Base-by-base conservation (phyloP, 805 yeast genomes). In the Kodamaea fukazawae region DNA sequence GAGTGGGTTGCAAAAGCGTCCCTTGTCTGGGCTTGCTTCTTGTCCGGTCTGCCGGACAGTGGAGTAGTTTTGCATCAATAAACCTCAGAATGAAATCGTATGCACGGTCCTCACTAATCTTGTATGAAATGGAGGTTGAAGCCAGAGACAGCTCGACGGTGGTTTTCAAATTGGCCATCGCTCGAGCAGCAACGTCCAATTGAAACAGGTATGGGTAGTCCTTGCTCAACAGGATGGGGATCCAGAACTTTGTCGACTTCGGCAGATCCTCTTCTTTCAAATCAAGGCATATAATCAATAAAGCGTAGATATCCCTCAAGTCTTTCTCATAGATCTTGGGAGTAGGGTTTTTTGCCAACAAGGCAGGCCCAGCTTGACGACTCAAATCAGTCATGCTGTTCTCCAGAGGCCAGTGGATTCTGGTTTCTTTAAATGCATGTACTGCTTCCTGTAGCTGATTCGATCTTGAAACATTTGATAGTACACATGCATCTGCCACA, bases 11-110 rank as follows among this genome's bases (percentile, higher is more conserved):
- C 20, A 87, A 54, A 2, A 67, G 44, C 0, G 69, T 63, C 3
- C 61, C 65, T 0, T 53, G 61, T 36, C 72, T 73, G 4, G 81
- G 70, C 30, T 56, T 62, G 10, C 55, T 47, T 31, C 84, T 56
- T 0, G 96, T 87, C 50, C 91, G 65, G 46, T 84, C 89, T 2
- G 77, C 75, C 0, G 96, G 96, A 10, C 78, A 75, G 55, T 88
- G 96, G 7, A 88, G 48, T 1, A 87, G 60, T 46, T 78, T 79
- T 0, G 86, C 83, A 2, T 65, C 64, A 69, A 76, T 79, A 51
- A 82, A 84, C 17, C 65, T 58, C 25, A 61, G 61, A 3, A 85
- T 40, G 10, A 83, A 55, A 1, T 65, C 63, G 4, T 50, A 36
- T 0, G 54, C 48, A 34, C 79, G 55, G 4, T 71, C 76, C 0